Percentiles rank a stretch among this genome's conserved stretches.
Conservation (phyloP, 305 asterid species). For the Plantago coronopus region DNA sequence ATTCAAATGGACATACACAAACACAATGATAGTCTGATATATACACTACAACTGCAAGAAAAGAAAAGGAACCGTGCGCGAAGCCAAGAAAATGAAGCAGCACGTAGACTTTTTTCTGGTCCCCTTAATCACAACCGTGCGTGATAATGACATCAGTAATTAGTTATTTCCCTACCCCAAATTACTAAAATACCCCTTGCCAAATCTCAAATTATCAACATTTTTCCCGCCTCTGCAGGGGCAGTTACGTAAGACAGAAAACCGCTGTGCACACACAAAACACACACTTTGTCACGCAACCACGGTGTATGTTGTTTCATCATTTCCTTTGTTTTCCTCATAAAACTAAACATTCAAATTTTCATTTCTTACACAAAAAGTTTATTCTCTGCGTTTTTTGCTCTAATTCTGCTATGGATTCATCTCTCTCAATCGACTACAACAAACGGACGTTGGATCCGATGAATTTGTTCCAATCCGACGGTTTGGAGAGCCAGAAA, state of each 20-base stretch:
- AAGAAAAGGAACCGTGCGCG: not conserved
- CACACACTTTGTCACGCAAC: not conserved
- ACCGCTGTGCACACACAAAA: constrained; percentile 20
- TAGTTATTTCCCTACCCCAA: constrained; percentile 20
- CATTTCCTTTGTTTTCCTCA: not conserved
- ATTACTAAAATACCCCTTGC: constrained; percentile 27
- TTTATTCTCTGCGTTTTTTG: not conserved
- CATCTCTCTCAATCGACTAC: constrained; percentile 28
- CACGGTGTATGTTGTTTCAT: not conserved
- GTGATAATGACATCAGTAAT: not conserved
- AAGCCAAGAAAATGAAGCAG: not conserved
- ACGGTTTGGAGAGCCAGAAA: constrained; percentile 27
- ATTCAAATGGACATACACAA: no score
- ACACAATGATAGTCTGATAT: no score
- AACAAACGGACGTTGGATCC: constrained; percentile 34
- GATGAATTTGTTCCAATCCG: constrained; percentile 36
- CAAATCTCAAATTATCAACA: constrained; percentile 10
- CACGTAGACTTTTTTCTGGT: not conserved
- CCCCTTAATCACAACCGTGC: not conserved
- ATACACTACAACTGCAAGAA: not conserved
- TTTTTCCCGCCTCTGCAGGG: constrained; percentile 33
- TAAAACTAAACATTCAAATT: not conserved
- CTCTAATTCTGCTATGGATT: constrained; percentile 29
- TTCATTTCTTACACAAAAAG: constrained; percentile 20
- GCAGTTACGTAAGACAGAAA: constrained; percentile 26